Conservation (phyloP, 495 filamentous ascomycete species). For the Aspergillus asperescens region DNA sequence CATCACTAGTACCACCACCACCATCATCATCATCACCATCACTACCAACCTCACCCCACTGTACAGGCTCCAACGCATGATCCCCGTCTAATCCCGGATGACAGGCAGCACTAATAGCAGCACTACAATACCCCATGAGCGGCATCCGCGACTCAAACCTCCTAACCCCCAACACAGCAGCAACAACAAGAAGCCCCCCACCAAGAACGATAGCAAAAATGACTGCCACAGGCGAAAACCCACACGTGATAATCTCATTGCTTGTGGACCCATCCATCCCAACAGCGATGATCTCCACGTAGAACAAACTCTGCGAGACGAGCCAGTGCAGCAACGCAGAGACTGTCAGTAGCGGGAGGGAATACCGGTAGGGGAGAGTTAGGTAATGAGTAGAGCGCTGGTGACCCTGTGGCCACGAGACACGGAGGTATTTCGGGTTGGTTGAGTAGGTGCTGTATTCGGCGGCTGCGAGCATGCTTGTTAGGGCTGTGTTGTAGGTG, state of each 20-base stretch:
- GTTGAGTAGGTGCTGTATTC: no score
- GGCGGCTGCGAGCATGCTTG: no score
- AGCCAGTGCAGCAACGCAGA: constrained; percentile 37
- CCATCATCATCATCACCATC: background rate
- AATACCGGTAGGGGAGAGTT: constrained; percentile 35
- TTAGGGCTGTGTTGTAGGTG: no score
- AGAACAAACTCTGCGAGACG: constrained; percentile 39
- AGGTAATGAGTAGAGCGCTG: constrained; percentile 42
- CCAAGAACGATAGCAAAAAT: constrained; percentile 28
- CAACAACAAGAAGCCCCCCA: constrained; percentile 13
- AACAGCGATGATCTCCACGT: constrained; percentile 19
- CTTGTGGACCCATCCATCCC: background rate
- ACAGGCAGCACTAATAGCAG: constrained; percentile 30
- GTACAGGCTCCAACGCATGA: background rate
- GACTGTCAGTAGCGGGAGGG: constrained; percentile 26
- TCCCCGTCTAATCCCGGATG: constrained; percentile 21
- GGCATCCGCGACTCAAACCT: constrained; percentile 22
- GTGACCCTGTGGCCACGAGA: constrained; percentile 17
- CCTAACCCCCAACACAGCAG: constrained; percentile 14
- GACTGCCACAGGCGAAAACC: constrained; percentile 29
- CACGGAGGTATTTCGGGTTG: no score
- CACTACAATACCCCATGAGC: background rate
- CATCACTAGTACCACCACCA: no score
- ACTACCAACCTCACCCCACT: no score
- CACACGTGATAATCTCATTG: constrained; percentile 19